A percentile compares a stretch with the other conserved stretches of the same genome.
Conservation (phyloP, 257 asterid genomes). For the Nicotiana undulata region DNA sequence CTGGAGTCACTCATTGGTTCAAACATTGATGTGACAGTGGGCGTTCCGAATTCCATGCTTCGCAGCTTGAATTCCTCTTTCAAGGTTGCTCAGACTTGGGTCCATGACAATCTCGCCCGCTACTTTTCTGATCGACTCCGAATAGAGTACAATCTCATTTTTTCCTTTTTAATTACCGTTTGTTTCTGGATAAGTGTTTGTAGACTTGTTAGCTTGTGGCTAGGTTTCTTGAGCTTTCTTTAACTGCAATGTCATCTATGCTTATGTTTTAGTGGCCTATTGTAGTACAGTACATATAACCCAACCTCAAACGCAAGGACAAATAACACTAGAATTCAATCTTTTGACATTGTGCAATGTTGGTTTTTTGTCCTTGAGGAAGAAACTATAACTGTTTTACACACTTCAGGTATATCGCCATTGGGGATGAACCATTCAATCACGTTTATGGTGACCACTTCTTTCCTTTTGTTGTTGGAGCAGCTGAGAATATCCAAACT, state of each 20-base stretch:
- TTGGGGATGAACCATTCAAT: constrained; percentile 80
- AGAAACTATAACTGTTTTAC: background rate
- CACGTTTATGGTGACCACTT: constrained; percentile 57
- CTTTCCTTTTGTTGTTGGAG: constrained; percentile 64
- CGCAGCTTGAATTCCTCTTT: constrained; percentile 57
- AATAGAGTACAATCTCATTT: constrained; percentile 39
- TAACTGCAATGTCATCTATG: too few relatives aligned
- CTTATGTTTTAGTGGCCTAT: too few relatives aligned
- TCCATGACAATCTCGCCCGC: constrained; percentile 83
- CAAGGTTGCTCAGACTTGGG: constrained; percentile 79
- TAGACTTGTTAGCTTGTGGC: too few relatives aligned
- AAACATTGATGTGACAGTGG: constrained; percentile 53
- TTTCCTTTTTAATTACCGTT: background rate
- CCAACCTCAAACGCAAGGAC: background rate
- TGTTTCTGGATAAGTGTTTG: background rate
- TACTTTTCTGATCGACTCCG: constrained; percentile 55
- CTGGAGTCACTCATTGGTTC: constrained; percentile 63
- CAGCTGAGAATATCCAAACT: constrained; percentile 64
- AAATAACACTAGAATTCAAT: background rate
- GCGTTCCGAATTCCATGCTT: constrained; percentile 78
- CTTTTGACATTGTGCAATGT: background rate
- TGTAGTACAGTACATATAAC: background rate
- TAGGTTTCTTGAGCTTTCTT: too few relatives aligned
- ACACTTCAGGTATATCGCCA: constrained; percentile 50
- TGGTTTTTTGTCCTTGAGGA: background rate